These are phyloP conservation scores for Phytophthora palmivora DNA, from an alignment of 352 stramenopile genomes.

Conservation along the genomic window DNA sequence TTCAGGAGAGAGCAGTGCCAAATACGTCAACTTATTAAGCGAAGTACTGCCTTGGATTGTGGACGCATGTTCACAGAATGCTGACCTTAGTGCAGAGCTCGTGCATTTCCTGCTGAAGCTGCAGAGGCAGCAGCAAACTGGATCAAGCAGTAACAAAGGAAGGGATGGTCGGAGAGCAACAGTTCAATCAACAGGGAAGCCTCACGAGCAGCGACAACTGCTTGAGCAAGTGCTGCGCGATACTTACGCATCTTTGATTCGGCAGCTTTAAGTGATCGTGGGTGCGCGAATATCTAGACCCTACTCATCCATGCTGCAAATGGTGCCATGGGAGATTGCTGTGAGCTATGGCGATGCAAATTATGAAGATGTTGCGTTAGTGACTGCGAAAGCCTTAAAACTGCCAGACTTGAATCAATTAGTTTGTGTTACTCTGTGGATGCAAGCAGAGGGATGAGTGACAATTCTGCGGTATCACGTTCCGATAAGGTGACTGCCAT, in stretches of 20 bases:
- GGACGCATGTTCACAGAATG: conserved; percentile 52
- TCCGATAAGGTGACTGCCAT: conserved; percentile 22
- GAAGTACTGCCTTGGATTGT: conserved; percentile 59
- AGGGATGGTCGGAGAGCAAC: conserved; percentile 19
- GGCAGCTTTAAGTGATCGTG: conserved; percentile 38
- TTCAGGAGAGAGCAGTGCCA: conserved; percentile 32
- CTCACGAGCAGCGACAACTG: conserved; percentile 37
- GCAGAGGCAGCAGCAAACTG: conserved; percentile 55
- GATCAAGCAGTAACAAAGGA: conserved; percentile 21
- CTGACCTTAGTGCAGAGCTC: conserved; percentile 63
- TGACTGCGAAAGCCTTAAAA: conserved; percentile 25
- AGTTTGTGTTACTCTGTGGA: neutral
- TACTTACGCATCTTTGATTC: conserved; percentile 44
- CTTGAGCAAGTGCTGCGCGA: conserved; percentile 46
- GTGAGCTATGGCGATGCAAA: conserved; percentile 13
- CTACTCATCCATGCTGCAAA: no score
- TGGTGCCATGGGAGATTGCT: neutral
- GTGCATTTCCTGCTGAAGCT: conserved; percentile 76
- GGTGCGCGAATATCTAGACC: no score
- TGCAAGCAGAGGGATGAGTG: conserved; percentile 16
- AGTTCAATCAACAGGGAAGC: conserved; percentile 24
- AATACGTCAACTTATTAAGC: conserved; percentile 45
- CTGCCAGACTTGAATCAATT: conserved; percentile 9
- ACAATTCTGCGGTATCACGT: conserved; percentile 6
- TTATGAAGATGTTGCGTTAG: conserved; percentile 20